These are phyloP conservation scores for Rhodotorula sp. DNA, from an alignment of 1,284 basidiomycete species.

Conservation along the genomic window DNA sequence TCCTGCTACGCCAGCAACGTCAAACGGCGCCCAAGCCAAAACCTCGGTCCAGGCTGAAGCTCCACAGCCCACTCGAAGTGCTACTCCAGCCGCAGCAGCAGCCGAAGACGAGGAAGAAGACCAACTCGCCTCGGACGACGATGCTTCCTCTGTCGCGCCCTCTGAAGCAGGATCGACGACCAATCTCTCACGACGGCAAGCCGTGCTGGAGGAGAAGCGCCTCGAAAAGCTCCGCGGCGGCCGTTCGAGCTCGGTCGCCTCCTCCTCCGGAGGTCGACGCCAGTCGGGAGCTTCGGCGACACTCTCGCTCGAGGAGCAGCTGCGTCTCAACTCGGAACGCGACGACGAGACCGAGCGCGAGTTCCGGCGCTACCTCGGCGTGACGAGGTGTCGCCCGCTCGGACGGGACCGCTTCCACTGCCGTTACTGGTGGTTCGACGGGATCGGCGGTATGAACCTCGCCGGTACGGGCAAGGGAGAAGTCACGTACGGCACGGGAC, in stretches of 20 bases:
- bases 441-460: conserved; percentile 78
- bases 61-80: background rate
- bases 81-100: conserved; percentile 1
- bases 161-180: conserved; percentile 27
- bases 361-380: conserved; percentile 79
- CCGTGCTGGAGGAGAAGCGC: conserved; percentile 49
- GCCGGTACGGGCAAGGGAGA: conserved; percentile 60
- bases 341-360: conserved; percentile 88
- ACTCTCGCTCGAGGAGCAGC: conserved; percentile 22
- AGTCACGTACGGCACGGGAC: conserved; percentile 74
- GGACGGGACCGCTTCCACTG: conserved; percentile 92
- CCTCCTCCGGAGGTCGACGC: conserved; percentile 44
- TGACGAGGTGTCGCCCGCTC: conserved; percentile 78
- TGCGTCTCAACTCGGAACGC: conserved; percentile 18
- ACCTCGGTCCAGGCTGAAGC: background rate
- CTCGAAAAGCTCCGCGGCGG: conserved; percentile 40
- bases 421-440: conserved; percentile 98
- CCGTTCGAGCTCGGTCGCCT: conserved; percentile 56
- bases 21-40: background rate
- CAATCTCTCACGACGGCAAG: conserved; percentile 13
- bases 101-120: conserved; percentile 59
- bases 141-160: conserved; percentile 22
- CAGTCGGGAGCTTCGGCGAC: conserved; percentile 52
- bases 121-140: conserved; percentile 36
- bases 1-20: too few species aligned